Evolutionary conservation across 495 filamentous ascomycete species (phyloP).

Genomic region (Annulohypoxylon bovei): DNA sequence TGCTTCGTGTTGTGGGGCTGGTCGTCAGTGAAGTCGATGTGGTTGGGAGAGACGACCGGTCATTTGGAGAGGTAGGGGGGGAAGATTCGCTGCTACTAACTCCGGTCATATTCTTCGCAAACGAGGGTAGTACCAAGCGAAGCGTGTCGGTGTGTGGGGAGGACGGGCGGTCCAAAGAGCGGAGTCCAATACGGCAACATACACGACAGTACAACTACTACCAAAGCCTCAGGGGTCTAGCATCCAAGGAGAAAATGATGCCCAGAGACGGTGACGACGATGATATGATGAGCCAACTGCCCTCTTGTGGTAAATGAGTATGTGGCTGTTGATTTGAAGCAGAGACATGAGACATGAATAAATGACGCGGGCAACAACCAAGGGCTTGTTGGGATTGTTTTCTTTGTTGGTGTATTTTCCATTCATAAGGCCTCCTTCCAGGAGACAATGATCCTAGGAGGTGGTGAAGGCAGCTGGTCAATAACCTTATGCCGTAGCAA

Average conservation of each 20-base stretch:
- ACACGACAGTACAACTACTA: conserved; percentile 29
- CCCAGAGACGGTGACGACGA: conserved; percentile 1
- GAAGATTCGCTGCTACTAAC: conserved; percentile 22
- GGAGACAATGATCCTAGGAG: conserved; percentile 48
- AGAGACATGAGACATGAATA: conserved; percentile 42
- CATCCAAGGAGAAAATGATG: conserved; percentile 8
- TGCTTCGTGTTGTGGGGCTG: conserved; percentile 11
- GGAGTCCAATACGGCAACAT: conserved; percentile 33
- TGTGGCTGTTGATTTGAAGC: conserved; percentile 36
- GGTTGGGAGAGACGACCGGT: conserved; percentile 30
- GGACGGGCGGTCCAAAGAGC: conserved; percentile 32
- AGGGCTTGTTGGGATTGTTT: conserved; percentile 51
- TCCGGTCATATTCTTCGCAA: conserved; percentile 40
- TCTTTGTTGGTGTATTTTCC: conserved; percentile 50
- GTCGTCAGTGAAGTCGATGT: conserved; percentile 17
- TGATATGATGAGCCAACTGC: conserved; percentile 28
- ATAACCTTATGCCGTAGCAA: conserved; percentile 45
- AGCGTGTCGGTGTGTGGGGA: conserved; percentile 32
- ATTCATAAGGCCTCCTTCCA: conserved; percentile 36
- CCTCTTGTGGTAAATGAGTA: conserved; percentile 18
- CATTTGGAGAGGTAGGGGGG: conserved; percentile 30
- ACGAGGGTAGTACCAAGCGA: conserved; percentile 16
- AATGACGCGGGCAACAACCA: conserved; percentile 42
- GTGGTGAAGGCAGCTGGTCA: conserved; percentile 23
- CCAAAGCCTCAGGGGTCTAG: conserved; percentile 22